Evolutionary conservation across 2,329 filamentous ascomycete genomes (phyloP), one percentile per base, ranked within the genome.

Genomic region (Didymosphaeria variabile): DNA sequence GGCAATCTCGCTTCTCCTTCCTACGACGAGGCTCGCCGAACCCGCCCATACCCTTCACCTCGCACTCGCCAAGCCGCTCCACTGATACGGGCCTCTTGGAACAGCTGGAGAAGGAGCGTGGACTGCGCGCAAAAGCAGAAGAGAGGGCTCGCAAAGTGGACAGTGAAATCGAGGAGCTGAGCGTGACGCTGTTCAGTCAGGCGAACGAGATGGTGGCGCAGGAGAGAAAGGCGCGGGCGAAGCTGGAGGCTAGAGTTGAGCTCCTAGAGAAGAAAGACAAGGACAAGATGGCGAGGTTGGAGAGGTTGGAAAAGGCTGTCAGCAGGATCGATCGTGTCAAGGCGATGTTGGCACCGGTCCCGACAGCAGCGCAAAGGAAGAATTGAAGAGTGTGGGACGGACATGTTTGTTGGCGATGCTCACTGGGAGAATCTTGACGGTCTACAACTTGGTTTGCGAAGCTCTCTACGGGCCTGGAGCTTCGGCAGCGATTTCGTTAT

Each of bases 201-300:
- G 92, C 92, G 55, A 95, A 95, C 76, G 88, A 93, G 79, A 95
- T 95, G 92, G 92, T 95, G 21, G 91, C 92, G 2, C 83, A 85
- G 19, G 92, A 95, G 82, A 82, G 92, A 46, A 85, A 87, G 59
- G 90, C 90, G 36, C 82, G 91, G 60, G 90, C 90, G 6, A 86
- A 85, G 71, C 83, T 95, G 26, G 90, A 93, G 79, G 88, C 90
- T 74, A 81, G 90, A 42, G 85, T 95, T 8, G 85, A 82, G 60
- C 82, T 88, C 70, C 79, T 95, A 23, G 91, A 94, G 79, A 80
- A 83, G 69, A 82, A 91, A 62, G 92, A 94, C 61, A 79, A 75
- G 51, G 91, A 93, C 67, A 92, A 93, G 82, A 83, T 85, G 69
- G 83, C 82, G 59, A 80, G 92, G 54, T 73, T 95, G 65, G 91